Conservation (phyloP, 371 early-diverging fungal species). For the Conidiobolus incongruus region DNA sequence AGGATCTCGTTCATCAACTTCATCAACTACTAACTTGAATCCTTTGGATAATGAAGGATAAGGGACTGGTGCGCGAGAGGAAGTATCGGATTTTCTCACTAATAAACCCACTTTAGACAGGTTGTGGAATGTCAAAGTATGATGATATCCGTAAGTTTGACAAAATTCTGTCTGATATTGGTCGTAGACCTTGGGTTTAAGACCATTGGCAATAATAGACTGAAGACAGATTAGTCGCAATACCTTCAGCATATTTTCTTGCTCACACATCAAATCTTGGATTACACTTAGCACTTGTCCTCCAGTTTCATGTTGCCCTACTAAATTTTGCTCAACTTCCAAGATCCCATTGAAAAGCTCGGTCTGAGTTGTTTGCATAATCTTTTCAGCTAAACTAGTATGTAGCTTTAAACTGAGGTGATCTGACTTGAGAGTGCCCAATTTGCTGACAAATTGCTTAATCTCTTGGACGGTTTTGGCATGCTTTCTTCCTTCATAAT, state of each 20-base stretch:
- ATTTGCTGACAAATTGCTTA: slow-evolving; percentile 66
- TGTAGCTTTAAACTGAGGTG: slow-evolving; percentile 54
- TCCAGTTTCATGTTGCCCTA: slow-evolving; percentile 29
- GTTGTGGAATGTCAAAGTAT: slow-evolving; percentile 57
- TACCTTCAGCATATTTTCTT: slow-evolving; percentile 39
- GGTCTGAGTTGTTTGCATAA: slow-evolving; percentile 47
- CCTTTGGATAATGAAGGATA: slow-evolving; percentile 27
- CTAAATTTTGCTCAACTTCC: slow-evolving; percentile 75
- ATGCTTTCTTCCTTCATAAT: slow-evolving; percentile 70
- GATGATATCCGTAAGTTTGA: slow-evolving; percentile 80
- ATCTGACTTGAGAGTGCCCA: slow-evolving; percentile 59
- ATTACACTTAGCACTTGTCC: slow-evolving; percentile 7
- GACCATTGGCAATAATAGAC: slow-evolving; percentile 52
- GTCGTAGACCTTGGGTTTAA: slow-evolving; percentile 59
- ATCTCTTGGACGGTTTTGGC: slow-evolving; percentile 74
- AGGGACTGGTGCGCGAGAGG: slow-evolving; percentile 15
- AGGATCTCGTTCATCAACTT: slow-evolving; percentile 65
- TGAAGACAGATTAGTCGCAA: slow-evolving; percentile 68
- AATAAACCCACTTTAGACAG: slow-evolving; percentile 44
- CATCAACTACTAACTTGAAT: slow-evolving; percentile 62
- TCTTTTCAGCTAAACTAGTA: slow-evolving; percentile 60
- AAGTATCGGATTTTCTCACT: slow-evolving; percentile 15
- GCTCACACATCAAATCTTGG: slow-evolving; percentile 56
- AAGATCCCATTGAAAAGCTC: slow-evolving; percentile 57
- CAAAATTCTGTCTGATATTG: slow-evolving; percentile 58